These are phyloP conservation scores for Coniochaeta ligniaria DNA, from an alignment of 2,329 filamentous ascomycete species.

Conservation along the genomic window DNA sequence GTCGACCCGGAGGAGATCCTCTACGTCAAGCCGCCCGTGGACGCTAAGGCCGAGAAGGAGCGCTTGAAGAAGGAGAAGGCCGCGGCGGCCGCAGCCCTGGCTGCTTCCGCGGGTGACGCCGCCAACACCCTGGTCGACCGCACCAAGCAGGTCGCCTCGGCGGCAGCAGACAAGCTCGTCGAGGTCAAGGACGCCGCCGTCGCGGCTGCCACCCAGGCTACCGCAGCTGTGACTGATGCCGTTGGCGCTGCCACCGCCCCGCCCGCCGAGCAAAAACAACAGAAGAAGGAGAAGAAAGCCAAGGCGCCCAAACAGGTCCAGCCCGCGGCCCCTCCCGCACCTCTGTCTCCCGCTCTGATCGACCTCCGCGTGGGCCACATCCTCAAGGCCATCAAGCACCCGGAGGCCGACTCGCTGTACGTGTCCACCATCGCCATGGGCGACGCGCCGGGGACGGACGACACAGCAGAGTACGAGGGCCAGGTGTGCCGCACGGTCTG, in stretches of 20 bases:
- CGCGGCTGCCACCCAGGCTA: slow-evolving; percentile 27
- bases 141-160: slow-evolving; percentile 50
- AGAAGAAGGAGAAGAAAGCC: slow-evolving; percentile 93
- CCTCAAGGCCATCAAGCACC: slow-evolving; percentile 90
- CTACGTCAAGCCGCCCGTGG: slow-evolving; percentile 81
- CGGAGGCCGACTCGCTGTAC: slow-evolving; percentile 91
- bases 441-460: slow-evolving; percentile 75
- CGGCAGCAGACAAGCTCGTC: slow-evolving; percentile 41
- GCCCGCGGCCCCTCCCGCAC: slow-evolving; percentile 66
- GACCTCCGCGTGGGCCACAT: slow-evolving; percentile 97
- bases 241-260: slow-evolving; percentile 16
- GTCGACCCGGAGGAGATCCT: slow-evolving; percentile 75
- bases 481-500: slow-evolving; percentile 92
- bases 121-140: slow-evolving; percentile 48
- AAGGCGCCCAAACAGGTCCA: slow-evolving; percentile 71
- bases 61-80: slow-evolving; percentile 94
- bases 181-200: slow-evolving; percentile 42
- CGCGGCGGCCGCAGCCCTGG: slow-evolving; percentile 41
- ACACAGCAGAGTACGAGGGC: slow-evolving; percentile 86
- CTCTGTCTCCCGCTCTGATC: slow-evolving; percentile 77
- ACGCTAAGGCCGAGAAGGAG: slow-evolving; percentile 94
- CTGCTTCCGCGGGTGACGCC: slow-evolving; percentile 32
- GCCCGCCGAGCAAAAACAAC: slow-evolving; percentile 52
- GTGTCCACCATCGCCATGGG: slow-evolving; percentile 95
- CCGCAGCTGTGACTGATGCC: slow-evolving; percentile 19